These are phyloP conservation scores for Cladophialophora yegresii DNA, from an alignment of 2,329 filamentous ascomycete genomes.

Conservation along the genomic window DNA sequence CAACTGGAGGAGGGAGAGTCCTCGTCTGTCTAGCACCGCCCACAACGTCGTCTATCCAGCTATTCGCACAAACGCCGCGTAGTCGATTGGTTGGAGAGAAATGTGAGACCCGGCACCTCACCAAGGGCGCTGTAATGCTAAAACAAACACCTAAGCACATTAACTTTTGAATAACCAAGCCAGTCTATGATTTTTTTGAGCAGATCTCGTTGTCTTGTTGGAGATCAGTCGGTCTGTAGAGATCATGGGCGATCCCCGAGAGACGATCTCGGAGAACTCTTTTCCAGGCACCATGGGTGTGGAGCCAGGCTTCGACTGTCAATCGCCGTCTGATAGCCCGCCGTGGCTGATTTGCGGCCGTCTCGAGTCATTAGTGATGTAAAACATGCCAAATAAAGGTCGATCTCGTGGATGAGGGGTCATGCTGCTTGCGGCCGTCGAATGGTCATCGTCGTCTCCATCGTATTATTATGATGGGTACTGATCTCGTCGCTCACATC, in stretches of 20 bases:
- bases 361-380: slow-evolving; percentile 27
- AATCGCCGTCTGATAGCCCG: background rate
- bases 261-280: background rate
- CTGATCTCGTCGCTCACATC: slow-evolving; percentile 9
- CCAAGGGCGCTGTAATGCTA: background rate
- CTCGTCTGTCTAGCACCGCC: background rate
- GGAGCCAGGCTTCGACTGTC: background rate
- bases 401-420: background rate
- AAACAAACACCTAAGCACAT: background rate
- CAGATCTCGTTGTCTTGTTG: slow-evolving; percentile 1
- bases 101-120: background rate
- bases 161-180: slow-evolving; percentile 18
- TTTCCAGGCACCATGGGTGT: background rate
- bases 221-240: background rate
- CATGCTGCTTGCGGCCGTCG: slow-evolving; percentile 7
- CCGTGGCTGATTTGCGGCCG: slow-evolving; percentile 13
- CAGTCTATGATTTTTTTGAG: slow-evolving; percentile 14
- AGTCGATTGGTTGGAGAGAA: slow-evolving; percentile 6
- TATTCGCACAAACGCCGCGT: slow-evolving; percentile 11
- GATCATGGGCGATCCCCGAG: background rate
- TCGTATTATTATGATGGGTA: slow-evolving; percentile 11
- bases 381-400: slow-evolving; percentile 5
- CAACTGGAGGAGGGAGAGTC: slow-evolving; percentile 1
- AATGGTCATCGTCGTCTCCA: slow-evolving; percentile 15
- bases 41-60: slow-evolving; percentile 13